Percentiles rank a stretch among this genome's conserved stretches.
Evolutionary conservation across 257 asterid species (phyloP).

Genomic region (Cruciata laevipes): DNA sequence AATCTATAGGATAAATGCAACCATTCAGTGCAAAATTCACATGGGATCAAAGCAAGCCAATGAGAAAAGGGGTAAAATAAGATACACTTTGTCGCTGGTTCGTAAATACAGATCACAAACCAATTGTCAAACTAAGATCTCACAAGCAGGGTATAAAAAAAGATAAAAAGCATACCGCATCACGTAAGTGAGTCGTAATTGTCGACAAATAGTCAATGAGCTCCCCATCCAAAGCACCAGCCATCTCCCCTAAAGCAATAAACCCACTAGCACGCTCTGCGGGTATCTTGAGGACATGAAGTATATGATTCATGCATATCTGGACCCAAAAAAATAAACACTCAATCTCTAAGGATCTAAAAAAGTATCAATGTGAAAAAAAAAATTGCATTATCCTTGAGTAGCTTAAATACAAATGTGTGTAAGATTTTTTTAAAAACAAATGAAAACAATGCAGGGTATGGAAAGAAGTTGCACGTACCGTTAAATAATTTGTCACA

Average conservation of each 20-base stretch:
- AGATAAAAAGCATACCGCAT: constrained; percentile 58
- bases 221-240: constrained; percentile 99
- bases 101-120: not conserved
- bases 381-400: constrained; percentile 2
- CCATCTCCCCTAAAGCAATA: constrained; percentile 99
- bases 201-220: constrained; percentile 96
- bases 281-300: constrained; percentile 91
- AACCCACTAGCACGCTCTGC: constrained; percentile 98
- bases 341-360: constrained; percentile 13
- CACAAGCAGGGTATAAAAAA: constrained; percentile 4
- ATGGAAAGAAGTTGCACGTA: constrained; percentile 22
- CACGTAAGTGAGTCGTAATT: constrained; percentile 92
- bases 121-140: not conserved
- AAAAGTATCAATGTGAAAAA: constrained; percentile 14
- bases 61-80: not conserved
- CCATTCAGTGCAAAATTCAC: constrained; percentile 1
- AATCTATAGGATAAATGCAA: constrained; percentile 45
- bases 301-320: constrained; percentile 99
- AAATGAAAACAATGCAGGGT: not conserved
- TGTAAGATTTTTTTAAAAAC: not conserved
- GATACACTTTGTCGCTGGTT: no score
- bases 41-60: not conserved
- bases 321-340: constrained; percentile 31
- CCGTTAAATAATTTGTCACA: constrained; percentile 92
- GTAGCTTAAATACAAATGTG: constrained; percentile 6